These are phyloP conservation scores for Pyracantha coccinea DNA, from an alignment of 331 rosid species.

Conservation along the genomic window DNA sequence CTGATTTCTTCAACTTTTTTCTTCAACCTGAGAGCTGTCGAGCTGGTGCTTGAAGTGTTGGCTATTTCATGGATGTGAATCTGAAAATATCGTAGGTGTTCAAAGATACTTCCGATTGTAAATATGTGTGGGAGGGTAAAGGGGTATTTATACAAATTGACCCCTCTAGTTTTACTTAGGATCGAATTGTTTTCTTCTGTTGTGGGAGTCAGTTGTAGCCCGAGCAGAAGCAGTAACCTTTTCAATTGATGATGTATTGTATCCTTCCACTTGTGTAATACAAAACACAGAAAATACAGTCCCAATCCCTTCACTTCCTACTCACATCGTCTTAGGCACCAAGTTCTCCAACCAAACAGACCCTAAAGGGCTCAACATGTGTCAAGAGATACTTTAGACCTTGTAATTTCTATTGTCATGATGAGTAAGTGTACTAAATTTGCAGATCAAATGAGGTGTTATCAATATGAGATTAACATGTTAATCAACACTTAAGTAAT, in stretches of 20 bases:
- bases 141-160: not conserved
- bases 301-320: too few relatives aligned
- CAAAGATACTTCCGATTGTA: constrained; percentile 13
- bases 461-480: too few relatives aligned
- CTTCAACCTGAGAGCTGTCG: not conserved
- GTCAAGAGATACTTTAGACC: too few relatives aligned
- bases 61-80: constrained; percentile 14
- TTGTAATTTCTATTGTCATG: too few relatives aligned
- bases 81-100: constrained; percentile 1
- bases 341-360: too few relatives aligned
- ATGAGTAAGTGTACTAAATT: too few relatives aligned
- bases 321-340: too few relatives aligned
- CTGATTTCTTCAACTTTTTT: not conserved
- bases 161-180: not conserved
- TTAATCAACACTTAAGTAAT: too few relatives aligned
- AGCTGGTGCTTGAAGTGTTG: constrained; percentile 18
- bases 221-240: not conserved
- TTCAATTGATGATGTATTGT: not conserved
- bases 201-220: not conserved
- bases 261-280: not conserved
- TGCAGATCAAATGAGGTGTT: too few relatives aligned
- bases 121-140: constrained; percentile 12
- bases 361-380: too few relatives aligned
- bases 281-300: not conserved
- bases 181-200: not conserved